Percentiles rank a stretch among this genome's conserved stretches.
phyloP scores from a whole-genome alignment of 2,329 filamentous ascomycete species.

The Fusarium sp. region DNA sequence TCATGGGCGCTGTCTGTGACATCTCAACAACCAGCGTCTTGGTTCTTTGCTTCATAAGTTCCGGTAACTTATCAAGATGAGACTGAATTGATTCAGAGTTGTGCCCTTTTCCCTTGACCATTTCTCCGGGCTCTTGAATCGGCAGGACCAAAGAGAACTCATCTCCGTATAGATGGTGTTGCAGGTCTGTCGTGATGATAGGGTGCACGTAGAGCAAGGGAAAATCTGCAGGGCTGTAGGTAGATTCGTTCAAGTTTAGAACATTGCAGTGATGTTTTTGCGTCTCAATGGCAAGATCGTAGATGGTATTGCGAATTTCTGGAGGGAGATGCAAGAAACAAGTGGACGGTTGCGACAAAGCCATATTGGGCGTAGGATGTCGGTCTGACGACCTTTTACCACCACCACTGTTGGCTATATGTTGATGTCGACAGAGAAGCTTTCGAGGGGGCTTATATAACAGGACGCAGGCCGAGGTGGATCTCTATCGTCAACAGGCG shows the following conservation, averaged over 20 bases:
- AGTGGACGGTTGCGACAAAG: neutral
- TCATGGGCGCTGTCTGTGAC: neutral
- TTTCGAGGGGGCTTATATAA: no score
- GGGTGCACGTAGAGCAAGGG: constrained; percentile 1
- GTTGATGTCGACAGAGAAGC: no score
- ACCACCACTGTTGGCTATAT: no score
- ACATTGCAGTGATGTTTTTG: neutral
- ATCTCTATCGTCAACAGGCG: no score
- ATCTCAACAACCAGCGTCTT: neutral
- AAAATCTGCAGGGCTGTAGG: neutral
- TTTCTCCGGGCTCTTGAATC: neutral
- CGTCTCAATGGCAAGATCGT: neutral
- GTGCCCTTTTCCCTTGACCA: neutral
- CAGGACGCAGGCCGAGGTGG: no score
- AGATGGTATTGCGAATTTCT: neutral
- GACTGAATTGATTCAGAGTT: neutral
- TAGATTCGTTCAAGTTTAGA: neutral
- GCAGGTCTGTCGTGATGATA: neutral
- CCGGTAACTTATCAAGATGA: neutral
- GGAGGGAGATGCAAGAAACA: neutral
- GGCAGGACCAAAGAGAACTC: neutral
- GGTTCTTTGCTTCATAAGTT: neutral
- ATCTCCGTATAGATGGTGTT: neutral
- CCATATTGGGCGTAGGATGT: no score
- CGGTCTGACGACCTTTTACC: no score